phyloP scores from a whole-genome alignment of 768 basidiomycete genomes.

The Lentinus tigrinus region DNA sequence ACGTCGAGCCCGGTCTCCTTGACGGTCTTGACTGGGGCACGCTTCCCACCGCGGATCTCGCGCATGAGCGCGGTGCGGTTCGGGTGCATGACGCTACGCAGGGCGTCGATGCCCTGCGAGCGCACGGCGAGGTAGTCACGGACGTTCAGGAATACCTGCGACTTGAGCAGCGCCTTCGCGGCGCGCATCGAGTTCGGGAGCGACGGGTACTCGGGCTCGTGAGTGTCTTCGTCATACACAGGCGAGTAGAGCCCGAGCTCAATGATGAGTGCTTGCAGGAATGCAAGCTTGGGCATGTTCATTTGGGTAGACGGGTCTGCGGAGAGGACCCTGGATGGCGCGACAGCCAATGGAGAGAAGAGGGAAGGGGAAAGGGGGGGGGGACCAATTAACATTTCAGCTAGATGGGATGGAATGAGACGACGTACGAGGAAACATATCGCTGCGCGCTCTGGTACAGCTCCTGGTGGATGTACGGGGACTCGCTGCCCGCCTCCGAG shows the following conservation, averaged over 20 bases:
- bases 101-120: conserved; percentile 57
- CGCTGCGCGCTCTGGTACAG: conserved; percentile 58
- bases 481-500: conserved; percentile 42
- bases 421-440: conserved; percentile 61
- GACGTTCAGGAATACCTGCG: conserved; percentile 68
- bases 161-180: conserved; percentile 67
- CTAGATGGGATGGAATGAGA: background rate
- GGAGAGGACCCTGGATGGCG: conserved; percentile 9
- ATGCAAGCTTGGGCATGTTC: conserved; percentile 48
- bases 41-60: conserved; percentile 43
- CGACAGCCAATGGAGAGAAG: background rate
- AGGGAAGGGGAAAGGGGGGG: background rate
- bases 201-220: conserved; percentile 25
- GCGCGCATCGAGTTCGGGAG: conserved; percentile 62
- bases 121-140: conserved; percentile 71
- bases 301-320: conserved; percentile 46
- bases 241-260: conserved; percentile 58
- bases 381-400: background rate
- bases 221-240: conserved; percentile 1
- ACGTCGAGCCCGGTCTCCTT: conserved; percentile 60
- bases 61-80: conserved; percentile 60
- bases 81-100: conserved; percentile 61
- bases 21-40: conserved; percentile 52
- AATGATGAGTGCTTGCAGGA: conserved; percentile 73
- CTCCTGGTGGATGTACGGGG: conserved; percentile 27